Conservation (phyloP, 2,329 filamentous ascomycete species). For the Ceratocystis smalleyi region DNA sequence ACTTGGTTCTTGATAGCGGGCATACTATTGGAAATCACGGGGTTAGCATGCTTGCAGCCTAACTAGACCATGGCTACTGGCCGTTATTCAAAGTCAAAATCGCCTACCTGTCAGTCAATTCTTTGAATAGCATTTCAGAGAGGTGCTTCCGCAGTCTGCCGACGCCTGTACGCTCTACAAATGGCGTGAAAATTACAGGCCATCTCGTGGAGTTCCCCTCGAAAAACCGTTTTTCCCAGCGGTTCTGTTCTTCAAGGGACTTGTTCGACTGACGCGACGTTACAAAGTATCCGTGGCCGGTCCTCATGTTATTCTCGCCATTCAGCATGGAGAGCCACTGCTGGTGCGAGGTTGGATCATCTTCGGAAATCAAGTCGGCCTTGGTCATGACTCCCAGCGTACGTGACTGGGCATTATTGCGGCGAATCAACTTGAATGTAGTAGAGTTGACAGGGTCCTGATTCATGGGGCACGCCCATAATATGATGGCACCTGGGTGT, state of each 20-base stretch:
- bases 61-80: background rate
- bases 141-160: conserved; percentile 37
- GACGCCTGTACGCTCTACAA: conserved; percentile 36
- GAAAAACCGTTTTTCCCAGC: conserved; percentile 40
- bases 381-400: conserved; percentile 73
- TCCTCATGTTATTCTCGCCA: conserved; percentile 35
- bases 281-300: conserved; percentile 65
- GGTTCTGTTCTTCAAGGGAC: conserved; percentile 35
- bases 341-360: conserved; percentile 29
- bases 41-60: background rate
- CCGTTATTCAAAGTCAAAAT: background rate
- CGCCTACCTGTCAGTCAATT: conserved; percentile 36
- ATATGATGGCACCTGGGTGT: conserved; percentile 54
- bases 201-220: conserved; percentile 29
- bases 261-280: conserved; percentile 51
- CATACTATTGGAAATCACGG: conserved; percentile 25
- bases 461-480: conserved; percentile 65
- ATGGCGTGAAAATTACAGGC: conserved; percentile 34
- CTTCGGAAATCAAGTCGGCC: conserved; percentile 51
- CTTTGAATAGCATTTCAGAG: conserved; percentile 36
- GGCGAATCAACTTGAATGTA: conserved; percentile 48
- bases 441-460: conserved; percentile 61
- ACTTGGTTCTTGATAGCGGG: conserved; percentile 40
- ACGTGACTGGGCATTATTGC: conserved; percentile 39
- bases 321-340: conserved; percentile 51